Evolutionary conservation across 1,284 basidiomycete species (phyloP), one percentile per base, ranked within the genome.

Genomic region (Sanghuangporus baumii): DNA sequence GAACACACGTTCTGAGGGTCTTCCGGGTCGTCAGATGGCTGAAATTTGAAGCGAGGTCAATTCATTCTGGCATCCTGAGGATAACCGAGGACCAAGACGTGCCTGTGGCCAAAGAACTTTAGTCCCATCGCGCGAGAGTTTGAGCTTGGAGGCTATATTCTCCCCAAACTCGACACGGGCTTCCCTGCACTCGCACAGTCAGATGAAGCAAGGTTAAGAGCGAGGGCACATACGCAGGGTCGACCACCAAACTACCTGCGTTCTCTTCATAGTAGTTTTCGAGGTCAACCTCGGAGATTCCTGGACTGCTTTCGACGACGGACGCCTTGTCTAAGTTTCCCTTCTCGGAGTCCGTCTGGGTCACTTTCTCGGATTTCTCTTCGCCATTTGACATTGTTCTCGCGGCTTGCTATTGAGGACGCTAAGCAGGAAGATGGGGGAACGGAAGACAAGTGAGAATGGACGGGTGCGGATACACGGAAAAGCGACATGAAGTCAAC

Each of bases 1-100:
- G 1, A 1, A 58, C 75, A 72, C 74, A 85, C 86, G 67, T 88
- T 88, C 72, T 87, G 86, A 3, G 87, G 87, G 67, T 88, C 86
- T 8, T 80, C 72, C 1, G 81, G 81, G 43, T 83, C 82, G 67
- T 89, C 85, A 2, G 81, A 80, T 14, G 86, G 86, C 69, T 88
- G 85, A 0, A 85, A 14, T 16, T n/a, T 0, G 31, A 38, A 5
- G 16, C 31, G 47, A 16, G 20, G 52, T 34, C 52, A 37, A 37
- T 54, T 23, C 34, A 16, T 6, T 11, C 43, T n/a, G 11, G 43
- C 20, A 46, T 11, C 4, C 43, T 16, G 2, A 2, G 16, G 1
- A n/a, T n/a, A 6, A n/a, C 43, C 1, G 4, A 34, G n/a, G 52
- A 4, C 1, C 12, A 16, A 11, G 5, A 12, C 5, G 52, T 54